Evolutionary conservation across 352 stramenopile genomes (phyloP).

Genomic region (Peronospora tabacina): DNA sequence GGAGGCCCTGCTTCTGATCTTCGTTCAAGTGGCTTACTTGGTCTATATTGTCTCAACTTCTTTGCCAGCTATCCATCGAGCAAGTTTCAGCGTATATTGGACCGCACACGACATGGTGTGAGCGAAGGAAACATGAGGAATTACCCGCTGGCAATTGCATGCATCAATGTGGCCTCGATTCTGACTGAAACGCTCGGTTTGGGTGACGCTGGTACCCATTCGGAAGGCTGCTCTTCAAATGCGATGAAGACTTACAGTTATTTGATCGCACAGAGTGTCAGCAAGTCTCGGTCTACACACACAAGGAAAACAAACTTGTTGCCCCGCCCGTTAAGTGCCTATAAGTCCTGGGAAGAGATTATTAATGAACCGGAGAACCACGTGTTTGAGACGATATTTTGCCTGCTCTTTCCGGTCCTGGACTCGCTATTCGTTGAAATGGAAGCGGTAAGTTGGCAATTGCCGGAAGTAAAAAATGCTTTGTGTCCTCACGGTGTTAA

Average conservation of each 20-base stretch:
- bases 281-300: slow-evolving; percentile 20
- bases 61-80: slow-evolving; percentile 61
- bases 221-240: slow-evolving; percentile 49
- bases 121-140: slow-evolving; percentile 86
- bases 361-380: slow-evolving; percentile 61
- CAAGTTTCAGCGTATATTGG: slow-evolving; percentile 64
- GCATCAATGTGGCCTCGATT: slow-evolving; percentile 74
- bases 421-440: slow-evolving; percentile 84
- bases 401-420: slow-evolving; percentile 67
- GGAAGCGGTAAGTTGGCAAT: slow-evolving; percentile 55
- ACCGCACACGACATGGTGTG: slow-evolving; percentile 69
- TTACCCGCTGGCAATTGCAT: slow-evolving; percentile 81
- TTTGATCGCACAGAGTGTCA: slow-evolving; percentile 51
- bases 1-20: slow-evolving; percentile 76
- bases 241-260: slow-evolving; percentile 74
- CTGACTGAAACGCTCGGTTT: slow-evolving; percentile 72
- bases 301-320: slow-evolving; percentile 27
- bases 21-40: slow-evolving; percentile 74
- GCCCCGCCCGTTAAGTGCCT: slow-evolving; percentile 30
- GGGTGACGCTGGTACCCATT: slow-evolving; percentile 71
- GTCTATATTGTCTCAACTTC: slow-evolving; percentile 79
- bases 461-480: not conserved
- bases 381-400: slow-evolving; percentile 85
- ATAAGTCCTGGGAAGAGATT: slow-evolving; percentile 70
- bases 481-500: slow-evolving; percentile 5